Percentiles rank a stretch among this genome's conserved stretches.
These are phyloP conservation scores for Ajuga chamaepitys DNA, from an alignment of 257 asterid genomes.

Conservation along the genomic window DNA sequence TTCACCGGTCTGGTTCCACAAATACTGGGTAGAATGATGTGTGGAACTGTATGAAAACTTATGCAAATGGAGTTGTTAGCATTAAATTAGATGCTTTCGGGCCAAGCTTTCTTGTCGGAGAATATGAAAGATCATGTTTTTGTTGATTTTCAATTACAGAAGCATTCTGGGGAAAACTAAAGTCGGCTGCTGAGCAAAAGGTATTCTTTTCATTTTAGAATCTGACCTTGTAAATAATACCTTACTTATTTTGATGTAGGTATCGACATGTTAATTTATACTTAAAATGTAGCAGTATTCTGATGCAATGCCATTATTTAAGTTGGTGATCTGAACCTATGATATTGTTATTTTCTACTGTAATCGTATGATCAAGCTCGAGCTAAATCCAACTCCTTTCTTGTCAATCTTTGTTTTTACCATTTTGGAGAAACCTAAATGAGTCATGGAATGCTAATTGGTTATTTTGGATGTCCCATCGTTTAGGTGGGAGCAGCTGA, in stretches of 20 bases:
- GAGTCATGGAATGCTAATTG: background rate
- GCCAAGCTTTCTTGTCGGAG: background rate
- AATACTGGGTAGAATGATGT: no score
- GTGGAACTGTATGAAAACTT: background rate
- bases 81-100: background rate
- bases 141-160: slow-evolving; percentile 33
- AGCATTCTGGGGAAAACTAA: slow-evolving; percentile 71
- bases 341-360: background rate
- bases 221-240: slow-evolving; percentile 10
- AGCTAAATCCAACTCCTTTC: background rate
- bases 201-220: slow-evolving; percentile 26
- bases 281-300: background rate
- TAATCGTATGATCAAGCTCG: background rate
- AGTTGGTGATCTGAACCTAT: background rate
- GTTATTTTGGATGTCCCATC: slow-evolving; percentile 1
- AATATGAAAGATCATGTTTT: slow-evolving; percentile 17
- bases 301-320: background rate
- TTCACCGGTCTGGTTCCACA: no score
- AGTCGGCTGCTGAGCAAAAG: slow-evolving; percentile 62
- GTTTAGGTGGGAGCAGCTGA: slow-evolving; percentile 61
- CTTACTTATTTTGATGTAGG: background rate
- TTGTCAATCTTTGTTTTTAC: background rate
- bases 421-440: background rate
- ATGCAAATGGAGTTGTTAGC: background rate
- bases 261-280: background rate